These are phyloP conservation scores for Centrapalus pauciflorus DNA, from an alignment of 129 eudicot species.

Conservation along the genomic window DNA sequence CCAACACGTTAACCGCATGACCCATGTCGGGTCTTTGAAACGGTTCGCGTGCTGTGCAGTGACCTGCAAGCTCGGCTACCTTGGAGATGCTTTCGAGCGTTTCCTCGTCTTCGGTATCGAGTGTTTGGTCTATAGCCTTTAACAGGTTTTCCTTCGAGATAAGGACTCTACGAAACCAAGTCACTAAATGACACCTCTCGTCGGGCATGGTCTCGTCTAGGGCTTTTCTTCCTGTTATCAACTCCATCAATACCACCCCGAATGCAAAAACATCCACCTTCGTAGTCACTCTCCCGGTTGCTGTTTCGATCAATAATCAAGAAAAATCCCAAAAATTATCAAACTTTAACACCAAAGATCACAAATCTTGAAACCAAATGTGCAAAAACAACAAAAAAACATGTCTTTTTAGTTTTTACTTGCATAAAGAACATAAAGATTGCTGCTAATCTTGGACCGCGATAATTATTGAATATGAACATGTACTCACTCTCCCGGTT, in stretches of 20 bases:
- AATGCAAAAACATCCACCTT: conserved; percentile 59
- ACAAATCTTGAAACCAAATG: background rate
- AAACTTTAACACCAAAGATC: background rate
- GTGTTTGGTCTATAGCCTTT: conserved; percentile 43
- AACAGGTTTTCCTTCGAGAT: conserved; percentile 43
- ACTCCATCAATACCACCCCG: conserved; percentile 58
- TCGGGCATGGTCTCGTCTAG: conserved; percentile 45
- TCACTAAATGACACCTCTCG: conserved; percentile 48
- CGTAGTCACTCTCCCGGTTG: conserved; percentile 61
- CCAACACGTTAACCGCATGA: conserved; percentile 45
- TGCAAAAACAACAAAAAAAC: background rate
- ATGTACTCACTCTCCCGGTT: conserved; percentile 32
- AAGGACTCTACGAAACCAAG: conserved; percentile 54
- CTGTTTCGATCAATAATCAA: conserved; percentile 25
- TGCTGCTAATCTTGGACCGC: background rate
- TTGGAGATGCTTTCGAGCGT: conserved; percentile 42
- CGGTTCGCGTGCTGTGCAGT: conserved; percentile 60
- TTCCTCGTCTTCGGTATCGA: conserved; percentile 48
- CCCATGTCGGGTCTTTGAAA: conserved; percentile 60
- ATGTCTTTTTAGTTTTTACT: background rate
- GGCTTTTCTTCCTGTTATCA: conserved; percentile 55
- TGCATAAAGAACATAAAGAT: background rate
- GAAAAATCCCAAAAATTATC: background rate
- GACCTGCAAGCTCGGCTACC: conserved; percentile 66
- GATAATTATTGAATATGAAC: background rate